These are phyloP conservation scores for Lactifluus hygrophoroides DNA, from an alignment of 768 basidiomycete genomes.

Conservation along the genomic window DNA sequence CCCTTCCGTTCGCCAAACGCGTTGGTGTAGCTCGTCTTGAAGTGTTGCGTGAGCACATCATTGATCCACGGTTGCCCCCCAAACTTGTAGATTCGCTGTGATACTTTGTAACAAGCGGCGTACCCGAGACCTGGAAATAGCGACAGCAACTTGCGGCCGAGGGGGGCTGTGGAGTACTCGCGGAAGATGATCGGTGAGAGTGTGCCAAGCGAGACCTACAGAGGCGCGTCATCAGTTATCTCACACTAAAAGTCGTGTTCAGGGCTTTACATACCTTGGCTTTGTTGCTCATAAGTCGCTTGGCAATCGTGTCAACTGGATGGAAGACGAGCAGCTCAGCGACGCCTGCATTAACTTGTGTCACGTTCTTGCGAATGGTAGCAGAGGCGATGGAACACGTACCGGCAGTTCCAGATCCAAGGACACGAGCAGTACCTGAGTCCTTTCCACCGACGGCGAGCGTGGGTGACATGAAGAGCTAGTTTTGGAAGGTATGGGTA, in stretches of 20 bases:
- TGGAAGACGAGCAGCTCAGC: conserved; percentile 95
- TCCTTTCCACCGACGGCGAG: too few relatives aligned
- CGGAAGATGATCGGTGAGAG: conserved; percentile 82
- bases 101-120: conserved; percentile 94
- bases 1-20: conserved; percentile 91
- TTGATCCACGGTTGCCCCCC: conserved; percentile 98
- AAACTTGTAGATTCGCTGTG: conserved; percentile 95
- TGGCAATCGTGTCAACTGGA: conserved; percentile 96
- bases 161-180: conserved; percentile 61
- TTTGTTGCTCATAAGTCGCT: conserved; percentile 98
- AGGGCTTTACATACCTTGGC: conserved; percentile 43
- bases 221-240: neutral
- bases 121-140: conserved; percentile 98
- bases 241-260: neutral
- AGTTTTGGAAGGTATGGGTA: too few relatives aligned
- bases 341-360: conserved; percentile 48
- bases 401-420: conserved; percentile 93
- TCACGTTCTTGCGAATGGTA: too few relatives aligned
- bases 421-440: conserved; percentile 80
- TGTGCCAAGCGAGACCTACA: conserved; percentile 52
- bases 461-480: too few relatives aligned
- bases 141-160: conserved; percentile 66
- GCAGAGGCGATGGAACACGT: conserved; percentile 26
- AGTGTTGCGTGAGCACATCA: conserved; percentile 78
- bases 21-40: conserved; percentile 72